phyloP scores from a whole-genome alignment of 2,329 filamentous ascomycete species.

The Epicoccum nigrum region DNA sequence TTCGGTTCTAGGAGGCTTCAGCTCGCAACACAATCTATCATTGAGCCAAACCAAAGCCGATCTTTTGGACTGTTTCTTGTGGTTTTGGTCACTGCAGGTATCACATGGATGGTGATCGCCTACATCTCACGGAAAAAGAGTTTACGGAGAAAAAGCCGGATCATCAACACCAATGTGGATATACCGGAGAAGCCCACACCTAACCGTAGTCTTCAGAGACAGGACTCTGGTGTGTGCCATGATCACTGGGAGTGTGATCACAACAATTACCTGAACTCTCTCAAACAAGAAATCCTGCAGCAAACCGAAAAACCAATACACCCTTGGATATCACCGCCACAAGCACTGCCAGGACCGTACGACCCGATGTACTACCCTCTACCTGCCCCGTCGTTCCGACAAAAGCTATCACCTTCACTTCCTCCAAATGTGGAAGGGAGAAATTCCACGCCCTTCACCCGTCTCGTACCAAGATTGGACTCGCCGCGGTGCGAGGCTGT shows the following conservation, averaged over 20 bases:
- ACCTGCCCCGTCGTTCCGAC: slow-evolving; percentile 36
- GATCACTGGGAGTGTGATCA: slow-evolving; percentile 21
- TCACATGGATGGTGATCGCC: background rate
- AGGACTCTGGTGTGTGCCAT: slow-evolving; percentile 10
- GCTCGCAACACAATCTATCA: background rate
- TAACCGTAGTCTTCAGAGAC: slow-evolving; percentile 3
- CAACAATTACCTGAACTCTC: slow-evolving; percentile 12
- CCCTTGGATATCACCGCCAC: slow-evolving; percentile 42
- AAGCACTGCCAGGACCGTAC: slow-evolving; percentile 43
- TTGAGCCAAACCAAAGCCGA: background rate
- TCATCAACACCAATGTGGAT: background rate
- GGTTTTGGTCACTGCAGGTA: background rate
- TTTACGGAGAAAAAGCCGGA: slow-evolving; percentile 5
- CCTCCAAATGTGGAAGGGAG: slow-evolving; percentile 9
- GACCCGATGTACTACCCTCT: slow-evolving; percentile 44
- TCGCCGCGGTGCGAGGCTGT: slow-evolving; percentile 18
- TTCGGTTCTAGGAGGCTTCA: background rate
- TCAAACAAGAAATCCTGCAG: slow-evolving; percentile 21
- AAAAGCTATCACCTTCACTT: slow-evolving; percentile 22
- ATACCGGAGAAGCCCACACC: background rate
- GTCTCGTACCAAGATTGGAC: slow-evolving; percentile 35
- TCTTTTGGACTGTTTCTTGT: background rate
- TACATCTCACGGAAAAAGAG: background rate
- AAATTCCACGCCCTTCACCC: slow-evolving; percentile 30
- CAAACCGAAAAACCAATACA: slow-evolving; percentile 31